phyloP scores from a whole-genome alignment of 352 stramenopile species.

The Pilasporangium apinafurcum region DNA sequence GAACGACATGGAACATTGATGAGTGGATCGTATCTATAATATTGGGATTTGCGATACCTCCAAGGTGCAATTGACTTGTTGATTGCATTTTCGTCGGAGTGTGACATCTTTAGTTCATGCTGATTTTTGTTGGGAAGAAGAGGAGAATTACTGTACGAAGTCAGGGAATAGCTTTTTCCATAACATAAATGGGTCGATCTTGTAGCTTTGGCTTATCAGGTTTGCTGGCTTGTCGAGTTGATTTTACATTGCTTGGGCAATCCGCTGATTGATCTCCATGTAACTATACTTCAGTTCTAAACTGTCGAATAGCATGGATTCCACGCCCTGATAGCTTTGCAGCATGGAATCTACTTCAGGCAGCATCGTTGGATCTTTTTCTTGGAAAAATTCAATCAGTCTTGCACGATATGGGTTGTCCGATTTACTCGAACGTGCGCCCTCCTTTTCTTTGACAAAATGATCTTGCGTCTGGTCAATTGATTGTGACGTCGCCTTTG shows the following conservation, averaged over 20 bases:
- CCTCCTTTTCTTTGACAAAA: background rate
- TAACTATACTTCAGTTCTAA: slow-evolving; percentile 84
- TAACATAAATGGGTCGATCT: background rate
- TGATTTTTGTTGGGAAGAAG: too few relatives aligned
- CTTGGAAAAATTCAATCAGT: slow-evolving; percentile 54
- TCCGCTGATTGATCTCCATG: slow-evolving; percentile 47
- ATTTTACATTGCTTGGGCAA: slow-evolving; percentile 18
- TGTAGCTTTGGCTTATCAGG: background rate
- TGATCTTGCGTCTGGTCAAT: background rate
- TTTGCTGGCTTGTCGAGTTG: background rate
- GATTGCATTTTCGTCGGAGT: too few relatives aligned
- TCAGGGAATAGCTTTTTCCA: too few relatives aligned
- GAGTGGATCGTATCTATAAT: too few relatives aligned
- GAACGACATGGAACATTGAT: too few relatives aligned
- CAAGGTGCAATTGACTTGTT: too few relatives aligned
- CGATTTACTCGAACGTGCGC: slow-evolving; percentile 2
- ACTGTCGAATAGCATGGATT: slow-evolving; percentile 72
- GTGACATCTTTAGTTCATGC: too few relatives aligned
- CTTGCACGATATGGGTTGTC: slow-evolving; percentile 37
- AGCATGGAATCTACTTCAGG: slow-evolving; percentile 73
- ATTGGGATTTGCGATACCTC: too few relatives aligned
- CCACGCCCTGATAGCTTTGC: slow-evolving; percentile 60
- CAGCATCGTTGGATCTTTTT: slow-evolving; percentile 61
- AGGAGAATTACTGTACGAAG: too few relatives aligned
- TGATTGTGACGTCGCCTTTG: background rate